A percentile compares a stretch with the other conserved stretches of the same genome.
Evolutionary conservation across 768 basidiomycete genomes (phyloP).

Genomic region (Sporobolomyces phaffii): DNA sequence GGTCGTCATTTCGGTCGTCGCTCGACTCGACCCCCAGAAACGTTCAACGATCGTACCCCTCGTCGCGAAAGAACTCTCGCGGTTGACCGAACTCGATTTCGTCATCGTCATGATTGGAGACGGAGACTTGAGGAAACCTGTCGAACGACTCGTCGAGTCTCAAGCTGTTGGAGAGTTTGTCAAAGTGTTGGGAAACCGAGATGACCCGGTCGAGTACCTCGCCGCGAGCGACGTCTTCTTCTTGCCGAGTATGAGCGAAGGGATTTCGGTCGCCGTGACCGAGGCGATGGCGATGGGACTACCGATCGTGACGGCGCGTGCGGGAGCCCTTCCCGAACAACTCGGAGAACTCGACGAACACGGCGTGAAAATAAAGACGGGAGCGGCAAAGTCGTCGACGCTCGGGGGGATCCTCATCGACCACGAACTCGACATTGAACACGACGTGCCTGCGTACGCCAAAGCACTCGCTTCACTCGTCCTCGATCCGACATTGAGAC

Average conservation of each 20-base stretch:
- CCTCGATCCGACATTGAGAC: background rate
- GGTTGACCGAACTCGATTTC: constrained; percentile 21
- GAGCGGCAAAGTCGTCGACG: background rate
- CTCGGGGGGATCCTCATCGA: constrained; percentile 23
- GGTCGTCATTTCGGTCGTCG: constrained; percentile 33
- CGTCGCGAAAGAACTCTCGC: constrained; percentile 25
- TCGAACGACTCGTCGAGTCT: background rate
- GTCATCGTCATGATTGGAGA: constrained; percentile 38
- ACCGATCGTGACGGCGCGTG: constrained; percentile 33
- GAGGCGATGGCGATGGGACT: constrained; percentile 40
- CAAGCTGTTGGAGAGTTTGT: constrained; percentile 12
- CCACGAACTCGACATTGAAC: constrained; percentile 18
- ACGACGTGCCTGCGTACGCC: constrained; percentile 19
- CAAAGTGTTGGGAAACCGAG: constrained; percentile 10
- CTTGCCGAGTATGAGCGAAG: constrained; percentile 35
- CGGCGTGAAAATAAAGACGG: background rate
- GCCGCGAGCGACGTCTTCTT: constrained; percentile 35
- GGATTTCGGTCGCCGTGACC: constrained; percentile 37
- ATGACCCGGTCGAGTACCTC: constrained; percentile 17
- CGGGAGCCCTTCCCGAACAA: constrained; percentile 38
- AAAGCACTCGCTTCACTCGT: constrained; percentile 18
- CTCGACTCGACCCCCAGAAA: constrained; percentile 37
- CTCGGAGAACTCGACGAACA: constrained; percentile 25
- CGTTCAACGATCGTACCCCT: constrained; percentile 28
- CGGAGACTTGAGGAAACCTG: constrained; percentile 22